phyloP scores from a whole-genome alignment of 2,329 filamentous ascomycete genomes.

The Penicillium brevicompactum region DNA sequence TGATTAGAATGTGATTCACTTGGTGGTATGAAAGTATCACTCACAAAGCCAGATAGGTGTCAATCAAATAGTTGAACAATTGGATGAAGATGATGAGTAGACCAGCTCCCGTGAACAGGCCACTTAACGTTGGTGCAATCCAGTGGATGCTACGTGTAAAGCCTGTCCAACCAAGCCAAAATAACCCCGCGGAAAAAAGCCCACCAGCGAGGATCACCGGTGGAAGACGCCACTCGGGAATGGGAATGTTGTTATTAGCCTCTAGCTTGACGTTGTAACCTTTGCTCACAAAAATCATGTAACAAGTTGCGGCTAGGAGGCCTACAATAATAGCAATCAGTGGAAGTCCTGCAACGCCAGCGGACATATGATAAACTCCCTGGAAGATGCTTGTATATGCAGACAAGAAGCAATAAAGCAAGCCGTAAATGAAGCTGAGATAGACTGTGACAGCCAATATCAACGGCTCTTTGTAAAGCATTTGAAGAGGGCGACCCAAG shows the following conservation, averaged over 20 bases:
- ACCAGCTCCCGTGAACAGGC: background rate
- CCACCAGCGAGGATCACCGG: background rate
- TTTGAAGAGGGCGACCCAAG: too few relatives aligned
- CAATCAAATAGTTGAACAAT: background rate
- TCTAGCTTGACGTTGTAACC: too few relatives aligned
- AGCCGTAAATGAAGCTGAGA: too few relatives aligned
- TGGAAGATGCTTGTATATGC: too few relatives aligned
- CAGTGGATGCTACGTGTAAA: constrained; percentile 1
- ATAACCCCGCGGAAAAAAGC: background rate
- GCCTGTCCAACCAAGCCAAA: background rate
- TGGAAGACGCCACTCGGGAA: background rate
- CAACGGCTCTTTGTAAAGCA: too few relatives aligned
- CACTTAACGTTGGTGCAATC: background rate
- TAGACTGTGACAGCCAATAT: too few relatives aligned
- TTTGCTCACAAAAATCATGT: too few relatives aligned
- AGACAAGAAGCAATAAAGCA: too few relatives aligned
- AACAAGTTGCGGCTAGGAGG: background rate
- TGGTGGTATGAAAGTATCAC: background rate
- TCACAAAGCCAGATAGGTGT: background rate
- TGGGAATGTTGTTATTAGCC: background rate
- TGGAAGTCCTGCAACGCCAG: background rate
- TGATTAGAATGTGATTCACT: background rate
- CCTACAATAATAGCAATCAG: background rate
- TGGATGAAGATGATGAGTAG: background rate
- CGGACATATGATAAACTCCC: too few relatives aligned